phyloP scores from a whole-genome alignment of 495 filamentous ascomycete species.

The Stereocaulon alpinum region DNA sequence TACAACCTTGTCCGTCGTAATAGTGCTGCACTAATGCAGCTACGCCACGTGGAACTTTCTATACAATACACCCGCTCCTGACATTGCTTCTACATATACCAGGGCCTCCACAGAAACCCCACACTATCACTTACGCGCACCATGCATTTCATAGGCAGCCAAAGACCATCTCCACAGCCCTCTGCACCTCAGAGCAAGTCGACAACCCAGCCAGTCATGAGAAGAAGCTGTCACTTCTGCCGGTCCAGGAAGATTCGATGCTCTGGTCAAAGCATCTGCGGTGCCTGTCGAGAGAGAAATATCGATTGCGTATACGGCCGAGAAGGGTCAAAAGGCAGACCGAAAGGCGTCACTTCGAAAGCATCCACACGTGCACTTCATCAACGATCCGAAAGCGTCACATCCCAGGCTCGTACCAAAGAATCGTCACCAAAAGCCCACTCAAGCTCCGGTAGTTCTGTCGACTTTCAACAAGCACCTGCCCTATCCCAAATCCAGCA shows the following conservation, averaged over 20 bases:
- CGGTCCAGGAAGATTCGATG: conserved; percentile 25
- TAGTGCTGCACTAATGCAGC: background rate
- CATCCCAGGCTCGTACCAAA: background rate
- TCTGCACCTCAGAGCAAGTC: background rate
- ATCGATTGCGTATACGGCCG: conserved; percentile 24
- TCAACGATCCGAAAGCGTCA: background rate
- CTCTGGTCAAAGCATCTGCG: conserved; percentile 24
- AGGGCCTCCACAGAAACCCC: too few relatives aligned
- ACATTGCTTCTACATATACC: background rate
- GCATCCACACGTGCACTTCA: background rate
- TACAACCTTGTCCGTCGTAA: background rate
- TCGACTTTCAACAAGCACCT: background rate
- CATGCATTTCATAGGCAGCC: conserved; percentile 1
- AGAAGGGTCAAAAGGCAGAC: conserved; percentile 22
- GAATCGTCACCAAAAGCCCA: conserved; percentile 3
- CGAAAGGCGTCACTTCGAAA: conserved; percentile 11
- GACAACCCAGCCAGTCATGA: conserved; percentile 14
- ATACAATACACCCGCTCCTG: background rate
- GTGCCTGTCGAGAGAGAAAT: conserved; percentile 24
- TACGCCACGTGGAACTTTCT: background rate
- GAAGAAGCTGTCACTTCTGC: conserved; percentile 26
- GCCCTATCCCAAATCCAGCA: background rate
- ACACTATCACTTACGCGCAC: background rate
- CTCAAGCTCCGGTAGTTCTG: background rate
- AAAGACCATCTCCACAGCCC: background rate